Base-by-base conservation (phyloP, 23 red algal species). In the Pyropia haitanensis region DNA sequence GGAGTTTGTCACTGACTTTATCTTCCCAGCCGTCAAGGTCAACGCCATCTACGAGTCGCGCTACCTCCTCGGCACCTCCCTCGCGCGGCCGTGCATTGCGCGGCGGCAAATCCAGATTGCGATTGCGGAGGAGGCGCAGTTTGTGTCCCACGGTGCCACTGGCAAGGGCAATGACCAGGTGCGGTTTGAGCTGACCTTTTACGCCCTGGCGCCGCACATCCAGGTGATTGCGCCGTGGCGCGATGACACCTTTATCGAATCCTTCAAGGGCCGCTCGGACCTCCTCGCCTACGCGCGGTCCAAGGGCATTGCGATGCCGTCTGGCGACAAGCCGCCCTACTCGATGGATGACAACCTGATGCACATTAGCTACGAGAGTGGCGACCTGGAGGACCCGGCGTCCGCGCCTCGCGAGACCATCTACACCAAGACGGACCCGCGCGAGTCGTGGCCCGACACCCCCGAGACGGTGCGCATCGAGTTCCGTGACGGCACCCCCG, bases 281-380 rank as follows among this genome's bases (percentile, higher is more conserved):
- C 70, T 96, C 51, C 55, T 96, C 20, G 75, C 83, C 28, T 96
- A 96, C 67, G 91, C 82, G 10, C 50, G 82, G 21, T 63, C 52
- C 13, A 96, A 96, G 27, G 91, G 91, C 18, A 96, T 96, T 65
- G 66, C 61, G 14, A 83, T 96, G 74, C 91, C 91, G 8, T 27
- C 53, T 48, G 82, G 91, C 13, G 77, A 82, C 5, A 96, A 88
- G 73, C 91, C 91, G 39, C 91, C 91, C 14, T 96, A 89, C 64
- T 96, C 91, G 12, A 96, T 96, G 91, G 91, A 96, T 57, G 91
- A 96, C 60, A 96, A 96, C 53, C 51, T 96, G 68, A 96, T 96
- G 91, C 91, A 96, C 59, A 96, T 96, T 44, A 81, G 73, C 48
- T 96, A 88, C 31, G 91, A 96, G 54, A 81, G 73, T 31, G 91